A percentile compares a stretch with the other conserved stretches of the same genome.
These are phyloP conservation scores for Aspergillus floridensis DNA, from an alignment of 2,329 filamentous ascomycete species.

Conservation along the genomic window DNA sequence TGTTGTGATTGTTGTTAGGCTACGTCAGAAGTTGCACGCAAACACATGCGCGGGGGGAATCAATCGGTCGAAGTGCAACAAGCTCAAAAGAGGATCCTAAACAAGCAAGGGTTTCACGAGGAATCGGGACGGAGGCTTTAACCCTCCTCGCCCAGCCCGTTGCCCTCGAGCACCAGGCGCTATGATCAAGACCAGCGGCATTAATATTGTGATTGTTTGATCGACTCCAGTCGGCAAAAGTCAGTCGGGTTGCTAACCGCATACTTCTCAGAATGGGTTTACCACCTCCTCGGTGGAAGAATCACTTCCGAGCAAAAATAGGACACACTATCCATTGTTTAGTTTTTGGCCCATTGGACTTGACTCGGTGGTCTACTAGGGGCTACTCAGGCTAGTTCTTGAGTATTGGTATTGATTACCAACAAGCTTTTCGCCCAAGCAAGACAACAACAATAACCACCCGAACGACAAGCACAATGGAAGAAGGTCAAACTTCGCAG, in stretches of 20 bases:
- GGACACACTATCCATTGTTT: background rate
- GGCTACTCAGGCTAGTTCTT: background rate
- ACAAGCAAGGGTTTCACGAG: background rate
- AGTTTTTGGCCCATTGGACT: background rate
- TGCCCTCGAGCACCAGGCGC: background rate
- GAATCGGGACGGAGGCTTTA: background rate
- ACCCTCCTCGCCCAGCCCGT: no score
- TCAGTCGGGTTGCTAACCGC: background rate
- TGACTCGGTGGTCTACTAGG: background rate
- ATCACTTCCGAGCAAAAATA: background rate
- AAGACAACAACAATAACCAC: no score
- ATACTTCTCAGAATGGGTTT: no score
- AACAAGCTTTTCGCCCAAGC: background rate
- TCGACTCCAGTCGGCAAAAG: background rate
- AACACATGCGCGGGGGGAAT: background rate
- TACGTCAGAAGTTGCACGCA: background rate
- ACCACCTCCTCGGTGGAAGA: background rate
- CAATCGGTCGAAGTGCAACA: background rate
- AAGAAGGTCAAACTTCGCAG: background rate
- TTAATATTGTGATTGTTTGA: no score
- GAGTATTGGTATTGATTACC: background rate
- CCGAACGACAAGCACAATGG: no score
- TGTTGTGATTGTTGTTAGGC: no score
- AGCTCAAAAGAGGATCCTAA: background rate
- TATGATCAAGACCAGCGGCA: background rate